A percentile compares a stretch with the other conserved stretches of the same genome.
These are phyloP conservation scores for Cercospora sesami DNA, from an alignment of 2,329 filamentous ascomycete species.

Conservation along the genomic window DNA sequence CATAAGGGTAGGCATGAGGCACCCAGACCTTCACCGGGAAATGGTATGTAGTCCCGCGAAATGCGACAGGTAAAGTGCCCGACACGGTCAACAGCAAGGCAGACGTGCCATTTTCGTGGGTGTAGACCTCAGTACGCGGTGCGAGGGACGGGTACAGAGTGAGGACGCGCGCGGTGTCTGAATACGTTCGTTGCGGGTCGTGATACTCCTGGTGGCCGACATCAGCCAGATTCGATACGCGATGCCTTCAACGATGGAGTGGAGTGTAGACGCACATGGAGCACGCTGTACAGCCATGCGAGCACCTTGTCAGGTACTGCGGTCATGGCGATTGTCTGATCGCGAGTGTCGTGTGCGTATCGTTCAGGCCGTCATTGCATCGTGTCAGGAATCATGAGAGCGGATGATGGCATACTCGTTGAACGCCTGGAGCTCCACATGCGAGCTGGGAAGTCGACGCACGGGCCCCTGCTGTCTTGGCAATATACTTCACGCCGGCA, in stretches of 20 bases:
- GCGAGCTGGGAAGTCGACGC: background rate
- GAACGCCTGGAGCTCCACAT: background rate
- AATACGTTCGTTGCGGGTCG: conserved; percentile 89
- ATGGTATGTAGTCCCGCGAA: conserved; percentile 83
- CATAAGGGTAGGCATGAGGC: conserved; percentile 82
- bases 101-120: conserved; percentile 83
- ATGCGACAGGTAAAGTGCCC: conserved; percentile 87
- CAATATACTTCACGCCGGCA: background rate
- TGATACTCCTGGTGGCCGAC: conserved; percentile 71
- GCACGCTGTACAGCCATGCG: conserved; percentile 91
- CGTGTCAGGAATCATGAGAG: conserved; percentile 14
- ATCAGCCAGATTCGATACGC: conserved; percentile 32
- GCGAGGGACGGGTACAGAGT: conserved; percentile 75
- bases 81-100: conserved; percentile 82
- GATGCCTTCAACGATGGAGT: background rate
- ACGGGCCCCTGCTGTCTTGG: background rate
- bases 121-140: conserved; percentile 92
- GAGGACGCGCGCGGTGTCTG: conserved; percentile 81
- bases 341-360: background rate
- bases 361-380: background rate
- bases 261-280: conserved; percentile 53
- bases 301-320: conserved; percentile 85
- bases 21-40: conserved; percentile 94
- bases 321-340: conserved; percentile 32
- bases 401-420: background rate